A percentile compares a stretch with the other conserved stretches of the same genome.
phyloP scores from a whole-genome alignment of 2,329 filamentous ascomycete species.

The Stagonosporopsis rhizophila region DNA sequence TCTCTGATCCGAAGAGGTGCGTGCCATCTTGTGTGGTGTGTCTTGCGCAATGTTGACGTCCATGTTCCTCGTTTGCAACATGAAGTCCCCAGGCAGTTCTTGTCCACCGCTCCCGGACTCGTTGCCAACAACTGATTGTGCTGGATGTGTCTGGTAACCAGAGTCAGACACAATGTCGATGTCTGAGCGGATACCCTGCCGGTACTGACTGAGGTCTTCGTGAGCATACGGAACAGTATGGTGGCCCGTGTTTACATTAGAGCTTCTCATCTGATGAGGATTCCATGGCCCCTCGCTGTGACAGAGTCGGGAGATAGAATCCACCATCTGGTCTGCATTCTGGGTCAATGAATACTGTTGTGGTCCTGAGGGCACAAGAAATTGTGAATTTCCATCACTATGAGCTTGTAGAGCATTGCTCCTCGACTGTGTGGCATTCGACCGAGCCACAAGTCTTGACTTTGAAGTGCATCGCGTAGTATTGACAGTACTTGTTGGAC shows the following conservation, averaged over 20 bases:
- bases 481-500: constrained; percentile 22
- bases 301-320: constrained; percentile 10
- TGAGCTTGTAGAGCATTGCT: background rate
- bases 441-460: constrained; percentile 2
- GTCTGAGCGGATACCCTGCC: constrained; percentile 30
- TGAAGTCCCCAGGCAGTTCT: constrained; percentile 27
- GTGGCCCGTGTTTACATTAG: background rate
- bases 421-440: constrained; percentile 12
- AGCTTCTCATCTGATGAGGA: constrained; percentile 1
- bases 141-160: constrained; percentile 40
- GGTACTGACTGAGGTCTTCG: constrained; percentile 26
- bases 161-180: constrained; percentile 40
- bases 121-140: constrained; percentile 42
- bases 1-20: constrained; percentile 29
- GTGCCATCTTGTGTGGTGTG: constrained; percentile 25
- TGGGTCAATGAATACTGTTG: constrained; percentile 7
- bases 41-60: constrained; percentile 25
- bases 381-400: background rate
- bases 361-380: constrained; percentile 27
- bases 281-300: constrained; percentile 38
- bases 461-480: background rate
- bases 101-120: constrained; percentile 33
- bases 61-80: constrained; percentile 25
- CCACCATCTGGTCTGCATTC: constrained; percentile 19
- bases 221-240: constrained; percentile 17